phyloP scores from a whole-genome alignment of 225 moss, liverwort and hornwort genomes.

The Marchantia polymorpha region DNA sequence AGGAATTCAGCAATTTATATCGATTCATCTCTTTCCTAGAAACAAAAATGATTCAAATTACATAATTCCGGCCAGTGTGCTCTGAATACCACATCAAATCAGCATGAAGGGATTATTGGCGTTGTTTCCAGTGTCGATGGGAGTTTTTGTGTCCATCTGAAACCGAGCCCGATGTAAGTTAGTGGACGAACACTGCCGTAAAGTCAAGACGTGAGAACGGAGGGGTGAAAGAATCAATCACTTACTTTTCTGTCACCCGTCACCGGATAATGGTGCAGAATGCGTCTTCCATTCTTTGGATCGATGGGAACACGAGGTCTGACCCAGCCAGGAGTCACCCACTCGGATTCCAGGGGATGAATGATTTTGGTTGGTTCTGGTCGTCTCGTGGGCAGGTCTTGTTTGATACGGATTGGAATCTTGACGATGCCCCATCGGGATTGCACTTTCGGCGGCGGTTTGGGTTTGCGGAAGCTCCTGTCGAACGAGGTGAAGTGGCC shows the following conservation, averaged over 20 bases:
- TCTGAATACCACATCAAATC: no score
- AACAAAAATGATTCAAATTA: no score
- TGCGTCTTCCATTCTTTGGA: slow-evolving; percentile 20
- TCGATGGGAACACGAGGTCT: slow-evolving; percentile 29
- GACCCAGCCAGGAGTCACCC: slow-evolving; percentile 17
- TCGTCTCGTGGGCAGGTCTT: slow-evolving; percentile 17
- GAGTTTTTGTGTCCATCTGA: no score
- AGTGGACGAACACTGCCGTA: no score
- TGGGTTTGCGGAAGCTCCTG: neutral
- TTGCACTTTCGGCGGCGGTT: slow-evolving; percentile 26
- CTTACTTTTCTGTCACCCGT: slow-evolving; percentile 36
- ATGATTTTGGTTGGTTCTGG: slow-evolving; percentile 17
- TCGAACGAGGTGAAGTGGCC: slow-evolving; percentile 35
- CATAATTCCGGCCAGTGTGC: no score
- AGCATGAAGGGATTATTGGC: no score
- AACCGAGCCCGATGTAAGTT: no score
- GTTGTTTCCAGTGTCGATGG: no score
- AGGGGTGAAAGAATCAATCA: neutral
- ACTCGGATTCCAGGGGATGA: slow-evolving; percentile 14
- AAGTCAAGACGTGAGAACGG: neutral
- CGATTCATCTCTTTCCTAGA: no score
- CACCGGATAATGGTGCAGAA: slow-evolving; percentile 32
- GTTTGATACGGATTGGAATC: slow-evolving; percentile 32
- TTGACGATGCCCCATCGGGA: slow-evolving; percentile 31
- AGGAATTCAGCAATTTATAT: no score